A percentile compares a stretch with the other conserved stretches of the same genome.
These are phyloP conservation scores for Metarhizium robertsii DNA, from an alignment of 2,329 filamentous ascomycete genomes.

Conservation along the genomic window DNA sequence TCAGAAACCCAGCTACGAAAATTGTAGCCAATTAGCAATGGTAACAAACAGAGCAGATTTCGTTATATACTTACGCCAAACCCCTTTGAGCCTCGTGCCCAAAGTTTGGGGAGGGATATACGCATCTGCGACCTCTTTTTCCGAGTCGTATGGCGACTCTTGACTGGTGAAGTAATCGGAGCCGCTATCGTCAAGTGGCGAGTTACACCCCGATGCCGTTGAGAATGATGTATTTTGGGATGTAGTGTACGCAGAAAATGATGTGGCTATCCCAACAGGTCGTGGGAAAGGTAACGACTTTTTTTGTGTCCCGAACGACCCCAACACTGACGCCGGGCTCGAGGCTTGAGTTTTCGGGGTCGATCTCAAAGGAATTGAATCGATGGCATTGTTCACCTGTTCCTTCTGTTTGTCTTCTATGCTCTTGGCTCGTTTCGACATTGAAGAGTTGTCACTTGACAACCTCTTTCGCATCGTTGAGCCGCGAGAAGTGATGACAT, in stretches of 20 bases:
- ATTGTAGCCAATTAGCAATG: background rate
- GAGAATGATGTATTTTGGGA: background rate
- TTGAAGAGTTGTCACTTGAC: background rate
- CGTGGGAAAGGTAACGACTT: background rate
- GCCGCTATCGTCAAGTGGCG: background rate
- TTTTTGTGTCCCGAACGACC: background rate
- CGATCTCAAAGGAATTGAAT: constrained; percentile 3
- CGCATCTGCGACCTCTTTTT: background rate
- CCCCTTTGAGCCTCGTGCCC: constrained; percentile 19
- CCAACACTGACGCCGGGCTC: background rate
- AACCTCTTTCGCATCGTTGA: constrained; percentile 7
- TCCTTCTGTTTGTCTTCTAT: constrained; percentile 6
- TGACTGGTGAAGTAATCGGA: constrained; percentile 12
- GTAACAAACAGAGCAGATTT: background rate
- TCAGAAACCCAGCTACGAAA: constrained; percentile 28
- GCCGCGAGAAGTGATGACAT: background rate
- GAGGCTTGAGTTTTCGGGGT: background rate
- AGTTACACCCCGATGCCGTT: background rate
- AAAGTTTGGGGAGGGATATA: constrained; percentile 1
- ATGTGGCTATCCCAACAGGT: background rate
- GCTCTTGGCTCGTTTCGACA: constrained; percentile 3
- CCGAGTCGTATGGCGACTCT: constrained; percentile 7
- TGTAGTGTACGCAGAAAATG: background rate
- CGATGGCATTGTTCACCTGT: constrained; percentile 1
- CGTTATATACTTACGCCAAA: constrained; percentile 29